Base-by-base conservation (phyloP, 1,139 yeast genomes). In the Kodamaea alishanica region DNA sequence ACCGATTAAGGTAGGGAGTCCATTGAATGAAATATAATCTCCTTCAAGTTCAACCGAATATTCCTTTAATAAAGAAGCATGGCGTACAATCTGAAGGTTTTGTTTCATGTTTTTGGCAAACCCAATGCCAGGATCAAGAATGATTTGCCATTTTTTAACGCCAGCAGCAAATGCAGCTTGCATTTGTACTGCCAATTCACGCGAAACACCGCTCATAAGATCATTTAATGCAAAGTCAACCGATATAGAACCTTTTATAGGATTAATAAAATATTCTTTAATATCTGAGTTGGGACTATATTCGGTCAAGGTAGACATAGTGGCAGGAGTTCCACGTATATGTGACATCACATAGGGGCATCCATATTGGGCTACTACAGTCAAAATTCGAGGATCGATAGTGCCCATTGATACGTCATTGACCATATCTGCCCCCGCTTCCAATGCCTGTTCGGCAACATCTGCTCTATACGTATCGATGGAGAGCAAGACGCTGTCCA, bases 41-140 rank as follows among this genome's bases (percentile, higher is more conserved):
- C 54, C 41, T 43, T 60, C 51, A 2, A 52, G 44, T 11, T 58
- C 50, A 10, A 63, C 51, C 0, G 79, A 63, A 49, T 79, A 82
- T 28, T 67, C 60, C 54, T 81, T 80, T 52, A 84, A 59, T n/a
- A 61, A 47, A 5, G 80, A 71, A 3, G 84, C 72, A 40, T 80
- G 69, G 42, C 79, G 75, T 24, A 92, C 69, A 1, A 89, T 51
- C 8, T 74, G 71, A 32, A 90, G 51, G 57, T 90, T 92, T 53
- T 90, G 96, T 7, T 60, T 50, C 32, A 74, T 53, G 39, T 72
- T 73, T 58, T 92, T 92, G 15, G 97, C 97, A 63, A 92, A 92
- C 1, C 98, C 98, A 38, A 92, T 64, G 1, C 98, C 98, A 0
- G 99, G 98, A 59, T 92, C 99, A 8, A 89, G 56, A 11, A 94